Percentiles rank a stretch among this genome's conserved stretches.
These are phyloP conservation scores for Yamadazyma mexicana DNA, from an alignment of 1,139 yeast genomes.

Conservation along the genomic window DNA sequence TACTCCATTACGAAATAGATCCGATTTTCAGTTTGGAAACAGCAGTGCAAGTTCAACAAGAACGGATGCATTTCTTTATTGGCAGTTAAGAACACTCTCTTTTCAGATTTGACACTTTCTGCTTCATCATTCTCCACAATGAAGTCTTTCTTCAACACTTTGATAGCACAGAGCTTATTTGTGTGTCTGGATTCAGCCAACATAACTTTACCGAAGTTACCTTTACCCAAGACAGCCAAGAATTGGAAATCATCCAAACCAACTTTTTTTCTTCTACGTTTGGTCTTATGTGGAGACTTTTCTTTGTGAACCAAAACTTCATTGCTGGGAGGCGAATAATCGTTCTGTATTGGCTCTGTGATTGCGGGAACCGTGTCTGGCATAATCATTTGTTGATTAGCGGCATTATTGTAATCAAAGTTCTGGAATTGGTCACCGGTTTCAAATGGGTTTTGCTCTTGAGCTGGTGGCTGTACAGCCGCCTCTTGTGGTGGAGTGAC, in stretches of 20 bases:
- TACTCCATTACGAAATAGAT: conserved; percentile 98
- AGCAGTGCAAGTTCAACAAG: conserved; percentile 84
- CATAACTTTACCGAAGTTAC: conserved; percentile 97
- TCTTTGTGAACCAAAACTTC: not conserved
- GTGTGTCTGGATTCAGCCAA: conserved; percentile 88
- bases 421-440: conserved; percentile 20
- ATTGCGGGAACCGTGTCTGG: conserved; percentile 8
- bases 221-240: conserved; percentile 92
- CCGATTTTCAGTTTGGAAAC: conserved; percentile 97
- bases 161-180: conserved; percentile 82
- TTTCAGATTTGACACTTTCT: conserved; percentile 90
- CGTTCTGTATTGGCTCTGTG: conserved; percentile 7
- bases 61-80: conserved; percentile 92
- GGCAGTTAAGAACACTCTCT: conserved; percentile 87
- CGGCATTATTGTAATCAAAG: conserved; percentile 32
- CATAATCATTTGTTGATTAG: conserved; percentile 13
- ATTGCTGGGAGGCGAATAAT: not conserved
- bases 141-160: conserved; percentile 91
- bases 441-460: conserved; percentile 17
- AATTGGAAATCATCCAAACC: conserved; percentile 95
- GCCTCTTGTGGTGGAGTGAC: conserved; percentile 4
- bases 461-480: not conserved
- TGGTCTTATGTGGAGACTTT: conserved; percentile 15
- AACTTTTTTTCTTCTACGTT: conserved; percentile 60
- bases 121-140: conserved; percentile 95